Percentiles rank a stretch among this genome's conserved stretches.
phyloP scores from a whole-genome alignment of 495 filamentous ascomycete species.

The Aspergillus incahuasiensis region DNA sequence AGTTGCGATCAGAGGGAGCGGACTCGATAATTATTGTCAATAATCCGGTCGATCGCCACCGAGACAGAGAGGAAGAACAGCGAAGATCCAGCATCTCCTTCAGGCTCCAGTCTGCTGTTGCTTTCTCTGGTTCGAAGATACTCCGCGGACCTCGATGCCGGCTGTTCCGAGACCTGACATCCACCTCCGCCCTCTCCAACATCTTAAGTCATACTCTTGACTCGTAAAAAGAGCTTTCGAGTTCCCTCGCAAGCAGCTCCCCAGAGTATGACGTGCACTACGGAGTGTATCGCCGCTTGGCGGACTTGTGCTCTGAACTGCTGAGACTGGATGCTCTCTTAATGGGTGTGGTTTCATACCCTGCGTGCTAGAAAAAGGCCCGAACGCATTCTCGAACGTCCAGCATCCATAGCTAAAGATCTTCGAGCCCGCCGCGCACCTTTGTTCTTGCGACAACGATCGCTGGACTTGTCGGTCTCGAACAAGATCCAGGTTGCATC shows the following conservation, averaged over 20 bases:
- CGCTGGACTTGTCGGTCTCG: conserved; percentile 10
- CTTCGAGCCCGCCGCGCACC: neutral
- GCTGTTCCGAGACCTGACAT: neutral
- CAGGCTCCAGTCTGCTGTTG: neutral
- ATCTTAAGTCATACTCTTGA: no score
- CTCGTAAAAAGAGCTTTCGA: no score
- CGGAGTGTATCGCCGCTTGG: no score
- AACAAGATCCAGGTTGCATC: conserved; percentile 1
- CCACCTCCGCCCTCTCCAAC: neutral
- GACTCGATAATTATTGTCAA: conserved; percentile 14
- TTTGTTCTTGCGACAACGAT: neutral
- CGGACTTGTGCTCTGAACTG: no score
- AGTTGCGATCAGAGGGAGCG: neutral
- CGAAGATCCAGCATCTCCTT: neutral
- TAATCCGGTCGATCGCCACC: conserved; percentile 12
- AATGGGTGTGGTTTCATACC: no score
- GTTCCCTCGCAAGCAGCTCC: no score
- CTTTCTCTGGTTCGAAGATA: neutral
- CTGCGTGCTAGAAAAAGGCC: no score
- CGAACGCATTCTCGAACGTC: no score
- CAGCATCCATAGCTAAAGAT: neutral
- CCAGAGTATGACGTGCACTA: no score
- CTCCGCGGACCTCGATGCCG: neutral
- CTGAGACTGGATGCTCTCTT: no score
- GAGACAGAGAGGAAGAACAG: neutral